Base-by-base conservation (phyloP, 495 filamentous ascomycete species). In the Penicillium maclennaniae region DNA sequence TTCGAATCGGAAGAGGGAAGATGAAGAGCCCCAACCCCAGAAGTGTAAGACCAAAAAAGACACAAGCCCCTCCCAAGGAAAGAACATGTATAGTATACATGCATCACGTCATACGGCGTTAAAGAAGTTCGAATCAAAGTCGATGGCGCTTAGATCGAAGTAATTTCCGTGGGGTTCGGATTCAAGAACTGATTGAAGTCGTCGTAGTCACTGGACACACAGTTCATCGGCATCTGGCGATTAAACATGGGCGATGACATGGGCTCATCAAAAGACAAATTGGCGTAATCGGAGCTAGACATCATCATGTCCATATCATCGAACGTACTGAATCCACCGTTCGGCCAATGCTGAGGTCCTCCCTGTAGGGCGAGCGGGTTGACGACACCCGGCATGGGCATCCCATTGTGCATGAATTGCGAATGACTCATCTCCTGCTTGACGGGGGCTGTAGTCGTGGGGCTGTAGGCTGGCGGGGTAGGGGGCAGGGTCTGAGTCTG, bases 101-200 rank as follows among this genome's bases (percentile, higher is more conserved):
- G 68, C 61, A 60, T 67, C 66, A 68, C 59, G 60, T 71, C 68
- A 63, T 67, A 68, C 58, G 56, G 66, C 61, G 58, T 67, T 61
- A 63, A 31, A 51, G 41, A 55, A 28, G 17, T 43, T 34, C 47
- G 14, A 43, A 51, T 44, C 15, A 26, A 41, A 40, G 44, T 39
- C 27, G 39, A 51, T 45, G 37, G 38, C 46, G 27, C 36, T 58
- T 52, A 74, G 14, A 70, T 68, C 39, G 72, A 74, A 12, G 74
- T 68, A 26, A 77, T 74, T 54, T 77, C 74, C 40, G 66, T 66
- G 7, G 71, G 61, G 49, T 71, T 75, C 6, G 71, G 66, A 53
- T 76, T 76, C 17, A 76, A 51, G 49, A 69, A 76, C 54, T 76
- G 71, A 41, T 69, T 73, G 48, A 76, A 70, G 52, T 74, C 73